Base-by-base conservation (phyloP, 2,329 filamentous ascomycete genomes). In the Ophiostoma ips region DNA sequence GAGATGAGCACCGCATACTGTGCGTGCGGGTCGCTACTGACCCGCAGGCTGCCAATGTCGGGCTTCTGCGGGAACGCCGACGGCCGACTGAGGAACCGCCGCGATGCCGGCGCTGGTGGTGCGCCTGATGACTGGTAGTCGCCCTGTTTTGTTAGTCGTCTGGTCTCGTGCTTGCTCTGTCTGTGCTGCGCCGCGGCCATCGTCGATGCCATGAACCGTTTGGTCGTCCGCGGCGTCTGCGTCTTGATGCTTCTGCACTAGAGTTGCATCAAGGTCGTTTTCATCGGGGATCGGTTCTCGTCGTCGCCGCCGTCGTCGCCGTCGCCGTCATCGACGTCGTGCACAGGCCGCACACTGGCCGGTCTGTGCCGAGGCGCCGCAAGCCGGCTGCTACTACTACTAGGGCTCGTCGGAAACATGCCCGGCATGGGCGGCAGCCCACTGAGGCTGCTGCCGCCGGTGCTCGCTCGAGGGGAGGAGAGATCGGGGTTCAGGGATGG, bases 1-100 rank as follows among this genome's bases (percentile, higher is more conserved):
- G 88, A 95, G 19, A 98, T 75, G 11, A 98, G 71, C 49, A 98
- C 80, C 5, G 84, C 83, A 58, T 95, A 95, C 58, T 95, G 87
- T 50, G 83, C 78, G 18, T 76, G 75, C 1, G 73, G 71, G 54
- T 89, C 84, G 45, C 79, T 71, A 0, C 78, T 72, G 0, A 94
- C 72, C 5, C 74, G 69, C 40, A 94, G 70, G 48, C 81, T 72
- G 64, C 80, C 79, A 48, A 95, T 78, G 55, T 88, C 81, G 9
- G 90, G 90, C 6, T 73, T 68, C 52, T 83, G 79, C 1, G 89
- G 86, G 5, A 92, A 70, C 2, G 73, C 71, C n/a, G 81, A 83
- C 1, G 84, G 77, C 55, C 83, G 76, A 41, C 82, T 81, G 5
- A 86, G 72, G 46, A 80, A 73, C 56, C 80, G 73, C 61, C 73